These are phyloP conservation scores for Penicillium angulare DNA, from an alignment of 495 filamentous ascomycete species.

Conservation along the genomic window DNA sequence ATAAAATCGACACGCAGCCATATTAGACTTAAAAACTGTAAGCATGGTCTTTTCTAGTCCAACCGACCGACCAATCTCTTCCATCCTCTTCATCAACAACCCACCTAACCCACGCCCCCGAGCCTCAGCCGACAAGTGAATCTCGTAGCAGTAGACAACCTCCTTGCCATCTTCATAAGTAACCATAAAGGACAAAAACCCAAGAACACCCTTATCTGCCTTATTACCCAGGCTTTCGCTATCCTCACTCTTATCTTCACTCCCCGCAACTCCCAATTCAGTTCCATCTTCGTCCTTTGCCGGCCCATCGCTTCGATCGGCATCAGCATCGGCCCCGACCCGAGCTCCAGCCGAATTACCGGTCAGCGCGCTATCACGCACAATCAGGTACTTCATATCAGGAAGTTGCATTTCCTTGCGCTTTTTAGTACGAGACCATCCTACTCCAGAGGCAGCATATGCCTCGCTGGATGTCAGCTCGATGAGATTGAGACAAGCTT, in stretches of 20 bases:
- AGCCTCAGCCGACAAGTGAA: conserved; percentile 62
- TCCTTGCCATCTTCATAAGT: conserved; percentile 73
- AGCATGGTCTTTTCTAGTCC: conserved; percentile 75
- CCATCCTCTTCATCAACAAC: conserved; percentile 40
- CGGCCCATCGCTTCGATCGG: conserved; percentile 5
- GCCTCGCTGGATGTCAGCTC: conserved; percentile 63
- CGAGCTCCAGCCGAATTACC: conserved; percentile 2
- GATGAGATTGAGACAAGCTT: conserved; percentile 69
- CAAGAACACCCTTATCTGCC: conserved; percentile 35
- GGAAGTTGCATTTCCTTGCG: conserved; percentile 70
- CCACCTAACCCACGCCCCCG: conserved; percentile 48
- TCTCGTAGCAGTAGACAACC: conserved; percentile 86
- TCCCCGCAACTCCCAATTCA: neutral
- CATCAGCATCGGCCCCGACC: neutral
- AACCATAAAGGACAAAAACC: conserved; percentile 80
- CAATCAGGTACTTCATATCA: conserved; percentile 65
- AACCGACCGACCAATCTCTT: conserved; percentile 40
- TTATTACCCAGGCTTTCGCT: neutral
- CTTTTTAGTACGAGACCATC: conserved; percentile 73
- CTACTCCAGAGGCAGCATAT: conserved; percentile 61
- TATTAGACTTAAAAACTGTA: conserved; percentile 74
- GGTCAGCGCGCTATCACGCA: too few species aligned
- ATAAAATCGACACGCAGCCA: conserved; percentile 63
- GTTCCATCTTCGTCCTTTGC: neutral
- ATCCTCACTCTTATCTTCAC: neutral